phyloP scores from a whole-genome alignment of 805 yeast genomes.

The Hanseniaspora hatyaiensis region DNA sequence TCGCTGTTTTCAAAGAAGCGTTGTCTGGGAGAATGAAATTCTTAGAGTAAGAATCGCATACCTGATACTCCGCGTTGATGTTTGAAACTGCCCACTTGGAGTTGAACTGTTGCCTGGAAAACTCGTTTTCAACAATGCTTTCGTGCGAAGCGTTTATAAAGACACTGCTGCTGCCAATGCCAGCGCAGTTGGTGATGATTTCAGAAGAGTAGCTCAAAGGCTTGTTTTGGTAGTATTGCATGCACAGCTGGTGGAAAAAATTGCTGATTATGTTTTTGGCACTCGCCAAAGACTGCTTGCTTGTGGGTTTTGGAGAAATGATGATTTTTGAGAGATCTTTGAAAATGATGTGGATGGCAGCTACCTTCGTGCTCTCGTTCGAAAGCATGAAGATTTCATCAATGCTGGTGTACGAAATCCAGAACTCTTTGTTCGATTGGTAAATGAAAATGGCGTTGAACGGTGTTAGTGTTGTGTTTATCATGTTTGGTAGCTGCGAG shows the following conservation, averaged over 20 bases:
- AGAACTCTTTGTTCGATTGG: background rate
- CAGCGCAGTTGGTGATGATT: background rate
- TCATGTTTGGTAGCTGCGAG: background rate
- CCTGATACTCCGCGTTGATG: conserved; percentile 51
- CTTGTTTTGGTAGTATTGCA: background rate
- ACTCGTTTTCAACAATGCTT: background rate
- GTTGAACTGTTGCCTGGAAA: background rate
- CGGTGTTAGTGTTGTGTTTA: background rate
- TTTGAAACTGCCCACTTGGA: conserved; percentile 56
- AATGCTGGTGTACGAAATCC: conserved; percentile 9
- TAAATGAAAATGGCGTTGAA: background rate
- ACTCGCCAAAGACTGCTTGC: too few relatives aligned
- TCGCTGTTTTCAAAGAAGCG: conserved; percentile 50
- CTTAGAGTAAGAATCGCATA: conserved; percentile 69
- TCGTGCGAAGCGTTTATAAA: background rate
- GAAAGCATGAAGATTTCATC: too few relatives aligned
- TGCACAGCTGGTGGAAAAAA: background rate
- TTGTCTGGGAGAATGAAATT: conserved; percentile 57
- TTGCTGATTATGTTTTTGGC: background rate
- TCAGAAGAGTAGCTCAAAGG: conserved; percentile 2
- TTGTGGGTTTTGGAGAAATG: too few relatives aligned
- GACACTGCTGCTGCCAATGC: too few relatives aligned
- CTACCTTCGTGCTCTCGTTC: background rate
- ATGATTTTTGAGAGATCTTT: conserved; percentile 4
- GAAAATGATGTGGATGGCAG: background rate